Evolutionary conservation across 225 moss, liverwort and hornwort species (phyloP), one percentile per base, ranked within the genome.

Genomic region (Marchantia paleacea): DNA sequence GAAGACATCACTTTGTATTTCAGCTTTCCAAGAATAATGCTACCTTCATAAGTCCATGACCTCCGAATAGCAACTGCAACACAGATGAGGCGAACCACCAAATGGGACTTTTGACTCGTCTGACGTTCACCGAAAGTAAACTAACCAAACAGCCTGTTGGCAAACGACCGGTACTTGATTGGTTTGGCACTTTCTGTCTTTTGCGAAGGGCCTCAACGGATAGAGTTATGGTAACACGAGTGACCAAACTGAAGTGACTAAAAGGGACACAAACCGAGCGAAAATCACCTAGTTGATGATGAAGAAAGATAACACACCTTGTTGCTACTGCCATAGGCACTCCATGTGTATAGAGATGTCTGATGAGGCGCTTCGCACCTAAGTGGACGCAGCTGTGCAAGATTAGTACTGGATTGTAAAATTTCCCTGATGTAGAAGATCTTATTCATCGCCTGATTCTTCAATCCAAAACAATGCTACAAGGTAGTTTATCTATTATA

Each of bases 271-370:
- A 66, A 20, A 58, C 29, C 12, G 3, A 19, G 58, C 7, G 57
- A 55, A 77, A 3, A 47, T 58, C n/a, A 52, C 50, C 49, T 4
- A 74, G 31, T 20, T 31, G n/a, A 0, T 55, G 77, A 24, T 69
- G 25, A 4, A 71, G 52, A 80, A 61, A 53, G 58, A 39, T 22
- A 77, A 53, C 88, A 93, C 93, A 97, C 97, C 97, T 99, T 55
- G 99, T 99, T 85, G 95, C 99, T 81, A 99, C 84, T 71, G 95
- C 95, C 85, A 94, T 92, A 62, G 99, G 99, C 50, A 99, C 81
- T 28, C 87, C 87, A 66, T 92, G 88, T 71, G 91, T 82, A 84
- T 92, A 89, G 62, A 99, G 80, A 88, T 99, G 92, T 55, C 66
- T 85, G 65, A 99, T 88, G 52, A 99, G 91, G 58, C 84, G 91